Percentiles rank a stretch among this genome's conserved stretches.
Evolutionary conservation across 2,329 filamentous ascomycete species (phyloP).

Genomic region (Thielaviopsis cerberus): DNA sequence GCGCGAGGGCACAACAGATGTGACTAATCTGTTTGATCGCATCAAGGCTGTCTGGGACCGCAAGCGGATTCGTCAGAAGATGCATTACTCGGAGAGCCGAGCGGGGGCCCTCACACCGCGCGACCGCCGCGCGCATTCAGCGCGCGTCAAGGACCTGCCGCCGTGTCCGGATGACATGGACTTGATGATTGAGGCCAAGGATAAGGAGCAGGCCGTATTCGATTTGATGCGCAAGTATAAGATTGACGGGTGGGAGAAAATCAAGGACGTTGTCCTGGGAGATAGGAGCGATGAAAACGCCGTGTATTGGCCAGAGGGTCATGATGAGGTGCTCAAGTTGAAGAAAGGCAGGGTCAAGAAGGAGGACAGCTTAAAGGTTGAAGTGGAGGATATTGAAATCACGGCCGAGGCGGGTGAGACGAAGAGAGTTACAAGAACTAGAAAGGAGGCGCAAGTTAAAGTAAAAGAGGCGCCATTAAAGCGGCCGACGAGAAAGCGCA

Average conservation of each 20-base stretch:
- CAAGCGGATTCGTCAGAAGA: slow-evolving; percentile 79
- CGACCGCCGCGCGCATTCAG: slow-evolving; percentile 69
- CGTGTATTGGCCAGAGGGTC: slow-evolving; percentile 53
- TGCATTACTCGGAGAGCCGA: slow-evolving; percentile 83
- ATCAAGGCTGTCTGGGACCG: slow-evolving; percentile 70
- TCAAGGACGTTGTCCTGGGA: slow-evolving; percentile 63
- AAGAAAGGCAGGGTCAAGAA: slow-evolving; percentile 49
- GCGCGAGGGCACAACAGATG: slow-evolving; percentile 70
- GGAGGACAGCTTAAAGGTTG: slow-evolving; percentile 18
- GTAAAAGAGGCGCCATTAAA: not conserved
- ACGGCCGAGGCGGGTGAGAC: not conserved
- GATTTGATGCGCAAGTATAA: slow-evolving; percentile 80
- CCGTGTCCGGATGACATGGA: slow-evolving; percentile 74
- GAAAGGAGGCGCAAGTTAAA: not conserved
- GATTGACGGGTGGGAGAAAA: slow-evolving; percentile 56
- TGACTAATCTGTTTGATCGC: slow-evolving; percentile 52
- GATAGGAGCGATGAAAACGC: slow-evolving; percentile 10
- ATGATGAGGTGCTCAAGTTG: slow-evolving; percentile 78
- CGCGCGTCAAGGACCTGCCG: slow-evolving; percentile 60
- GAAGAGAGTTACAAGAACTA: not conserved
- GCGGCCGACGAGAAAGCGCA: not conserved
- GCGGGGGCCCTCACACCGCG: slow-evolving; percentile 29
- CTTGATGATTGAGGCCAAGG: slow-evolving; percentile 97
- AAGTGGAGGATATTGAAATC: slow-evolving; percentile 16
- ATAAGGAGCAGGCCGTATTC: slow-evolving; percentile 93